Evolutionary conservation across 352 stramenopile species (phyloP).

Genomic region (Phytophthora idaei): DNA sequence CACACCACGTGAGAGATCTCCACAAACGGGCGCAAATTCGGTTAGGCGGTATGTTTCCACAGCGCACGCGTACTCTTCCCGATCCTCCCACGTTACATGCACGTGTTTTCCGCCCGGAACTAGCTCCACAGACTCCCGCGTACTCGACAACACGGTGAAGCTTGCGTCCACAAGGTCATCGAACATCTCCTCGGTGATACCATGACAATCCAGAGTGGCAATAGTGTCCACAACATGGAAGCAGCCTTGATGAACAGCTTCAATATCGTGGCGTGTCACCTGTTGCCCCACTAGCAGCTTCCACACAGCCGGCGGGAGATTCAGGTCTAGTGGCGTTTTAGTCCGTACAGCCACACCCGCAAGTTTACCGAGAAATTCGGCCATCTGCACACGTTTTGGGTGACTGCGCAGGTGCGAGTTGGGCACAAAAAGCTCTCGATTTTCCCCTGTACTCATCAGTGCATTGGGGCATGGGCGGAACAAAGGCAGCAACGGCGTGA

Average conservation of each 20-base stretch:
- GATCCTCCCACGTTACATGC: conserved; percentile 92
- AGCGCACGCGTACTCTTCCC: conserved; percentile 77
- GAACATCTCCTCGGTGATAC: conserved; percentile 87
- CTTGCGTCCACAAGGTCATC: conserved; percentile 91
- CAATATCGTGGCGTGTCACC: conserved; percentile 81
- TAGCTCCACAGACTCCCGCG: conserved; percentile 80
- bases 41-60: conserved; percentile 79
- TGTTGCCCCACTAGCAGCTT: conserved; percentile 90
- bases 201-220: conserved; percentile 73
- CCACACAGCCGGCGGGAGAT: conserved; percentile 92
- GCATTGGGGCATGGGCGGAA: conserved; percentile 91
- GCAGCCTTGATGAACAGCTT: conserved; percentile 80
- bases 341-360: conserved; percentile 93
- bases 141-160: conserved; percentile 89
- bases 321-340: conserved; percentile 93
- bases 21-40: conserved; percentile 83
- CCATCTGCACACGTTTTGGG: conserved; percentile 81
- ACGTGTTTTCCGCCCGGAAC: conserved; percentile 78
- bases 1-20: conserved; percentile 77
- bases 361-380: conserved; percentile 94
- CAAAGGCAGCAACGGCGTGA: conserved; percentile 69
- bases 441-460: conserved; percentile 81
- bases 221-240: conserved; percentile 93
- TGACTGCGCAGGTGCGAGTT: conserved; percentile 66
- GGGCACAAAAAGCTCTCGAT: conserved; percentile 88